These are phyloP conservation scores for Hirsutella rhossiliensis DNA, from an alignment of 2,329 filamentous ascomycete genomes.

Conservation along the genomic window DNA sequence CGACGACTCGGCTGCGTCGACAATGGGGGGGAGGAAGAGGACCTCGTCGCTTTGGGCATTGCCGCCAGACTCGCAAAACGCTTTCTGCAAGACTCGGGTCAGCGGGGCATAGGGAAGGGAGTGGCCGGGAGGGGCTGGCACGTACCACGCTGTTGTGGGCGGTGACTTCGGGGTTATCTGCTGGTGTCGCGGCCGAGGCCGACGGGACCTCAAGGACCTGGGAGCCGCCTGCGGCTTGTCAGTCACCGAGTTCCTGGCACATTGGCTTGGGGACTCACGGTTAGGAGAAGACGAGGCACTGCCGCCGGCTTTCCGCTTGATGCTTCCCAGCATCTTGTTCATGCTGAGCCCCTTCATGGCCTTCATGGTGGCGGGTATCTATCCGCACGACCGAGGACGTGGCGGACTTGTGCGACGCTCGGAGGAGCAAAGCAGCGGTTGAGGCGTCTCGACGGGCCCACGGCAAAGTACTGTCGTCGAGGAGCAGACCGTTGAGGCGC, in stretches of 20 bases:
- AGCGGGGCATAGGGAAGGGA: slow-evolving; percentile 5
- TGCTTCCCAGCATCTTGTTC: slow-evolving; percentile 43
- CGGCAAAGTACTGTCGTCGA: too few species aligned
- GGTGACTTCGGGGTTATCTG: slow-evolving; percentile 55
- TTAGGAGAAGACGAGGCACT: slow-evolving; percentile 6
- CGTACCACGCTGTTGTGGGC: slow-evolving; percentile 55
- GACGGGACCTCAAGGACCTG: slow-evolving; percentile 4
- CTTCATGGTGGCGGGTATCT: slow-evolving; percentile 19
- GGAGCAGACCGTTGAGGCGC: too few species aligned
- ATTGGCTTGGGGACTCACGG: not conserved
- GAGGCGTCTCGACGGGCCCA: too few species aligned
- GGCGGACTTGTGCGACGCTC: not conserved
- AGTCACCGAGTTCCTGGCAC: not conserved
- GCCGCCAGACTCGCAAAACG: slow-evolving; percentile 68
- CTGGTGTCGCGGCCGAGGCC: slow-evolving; percentile 15
- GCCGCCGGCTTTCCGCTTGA: slow-evolving; percentile 32
- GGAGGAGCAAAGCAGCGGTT: not conserved
- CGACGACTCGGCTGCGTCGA: slow-evolving; percentile 89
- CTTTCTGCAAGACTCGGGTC: slow-evolving; percentile 39
- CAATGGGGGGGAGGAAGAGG: slow-evolving; percentile 81
- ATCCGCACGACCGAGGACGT: not conserved
- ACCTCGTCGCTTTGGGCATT: slow-evolving; percentile 73
- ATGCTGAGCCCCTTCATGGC: slow-evolving; percentile 41
- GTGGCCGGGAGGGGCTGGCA: slow-evolving; percentile 1
- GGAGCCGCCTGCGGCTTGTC: slow-evolving; percentile 2